These are phyloP conservation scores for Reutealis trisperma DNA, from an alignment of 345 rosid species.

Conservation along the genomic window DNA sequence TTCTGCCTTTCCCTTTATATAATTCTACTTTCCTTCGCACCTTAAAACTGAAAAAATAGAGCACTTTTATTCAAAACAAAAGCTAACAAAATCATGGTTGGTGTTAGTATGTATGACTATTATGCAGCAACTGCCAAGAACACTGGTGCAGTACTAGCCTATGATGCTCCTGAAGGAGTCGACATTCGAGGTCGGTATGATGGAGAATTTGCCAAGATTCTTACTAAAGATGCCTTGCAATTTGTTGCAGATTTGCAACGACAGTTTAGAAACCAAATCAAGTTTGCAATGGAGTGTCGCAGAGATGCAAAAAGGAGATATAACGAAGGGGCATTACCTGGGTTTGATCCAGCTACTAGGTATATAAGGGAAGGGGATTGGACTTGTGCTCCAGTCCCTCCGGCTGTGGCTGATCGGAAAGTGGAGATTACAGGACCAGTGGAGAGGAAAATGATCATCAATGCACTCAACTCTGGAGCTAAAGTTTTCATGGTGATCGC, in stretches of 20 bases:
- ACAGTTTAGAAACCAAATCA: slow-evolving; percentile 64
- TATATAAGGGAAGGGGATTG: slow-evolving; percentile 72
- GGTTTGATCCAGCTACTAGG: slow-evolving; percentile 81
- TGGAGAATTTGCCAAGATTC: slow-evolving; percentile 59
- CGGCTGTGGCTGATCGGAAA: slow-evolving; percentile 68
- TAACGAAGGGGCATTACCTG: slow-evolving; percentile 56
- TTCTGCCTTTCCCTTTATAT: neutral
- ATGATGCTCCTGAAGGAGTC: slow-evolving; percentile 72
- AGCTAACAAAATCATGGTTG: neutral
- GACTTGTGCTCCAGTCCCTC: slow-evolving; percentile 70
- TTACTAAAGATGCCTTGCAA: slow-evolving; percentile 69
- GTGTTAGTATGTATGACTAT: neutral
- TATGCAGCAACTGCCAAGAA: slow-evolving; percentile 4
- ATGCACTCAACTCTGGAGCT: slow-evolving; percentile 94
- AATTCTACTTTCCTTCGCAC: neutral
- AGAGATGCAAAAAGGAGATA: slow-evolving; percentile 57
- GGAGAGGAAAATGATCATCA: slow-evolving; percentile 95
- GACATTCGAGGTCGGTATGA: slow-evolving; percentile 76
- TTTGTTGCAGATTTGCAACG: slow-evolving; percentile 81
- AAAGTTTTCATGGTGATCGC: slow-evolving; percentile 85
- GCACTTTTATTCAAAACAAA: neutral
- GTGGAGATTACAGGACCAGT: slow-evolving; percentile 93
- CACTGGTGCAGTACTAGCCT: slow-evolving; percentile 5
- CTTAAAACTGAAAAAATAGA: neutral
- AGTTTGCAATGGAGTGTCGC: slow-evolving; percentile 80